Evolutionary conservation across 2,329 filamentous ascomycete species (phyloP), one percentile per base, ranked within the genome.

Genomic region (Hypoxylon sp.): DNA sequence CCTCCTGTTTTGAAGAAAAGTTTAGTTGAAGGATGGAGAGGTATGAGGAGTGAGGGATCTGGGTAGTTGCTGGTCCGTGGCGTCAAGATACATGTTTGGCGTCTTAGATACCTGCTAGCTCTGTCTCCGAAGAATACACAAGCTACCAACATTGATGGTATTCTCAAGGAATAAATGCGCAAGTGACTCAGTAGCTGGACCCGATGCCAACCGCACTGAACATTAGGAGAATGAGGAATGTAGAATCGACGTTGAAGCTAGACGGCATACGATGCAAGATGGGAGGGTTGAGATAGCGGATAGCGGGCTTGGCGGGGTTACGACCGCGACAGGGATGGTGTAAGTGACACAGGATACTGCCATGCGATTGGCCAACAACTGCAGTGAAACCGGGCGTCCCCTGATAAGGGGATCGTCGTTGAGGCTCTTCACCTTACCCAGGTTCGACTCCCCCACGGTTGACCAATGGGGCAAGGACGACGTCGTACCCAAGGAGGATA

Each of bases 381-480:
- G 60, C 67, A 67, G 63, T 73, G 72, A 72, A 72, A 72, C 72
- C 60, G 52, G 33, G 50, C 20, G 1, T 57, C 58, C 63, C 64
- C 63, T 65, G 42, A 57, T 57, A 52, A 64, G 38, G 58, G 48
- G 53, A 68, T 66, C 62, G 49, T 6, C 62, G 12, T 62, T 70
- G 63, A 70, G 65, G 65, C 63, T 68, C 62, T 66, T 59, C 24
- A 24, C 61, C 44, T 26, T 59, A 50, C 50, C 53, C 42, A 50
- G 44, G 38, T 18, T 49, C 40, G 3, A 49, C 14, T n/a, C 38
- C 38, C 46, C 18, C 24, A 14, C 36, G 49, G 49, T 51, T 28
- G 32, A 40, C 49, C 45, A 26, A 53, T 53, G 24, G n/a, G 33
- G 51, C 24, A 42, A 38, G 4, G 42, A 42, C 2, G 48, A 12